Base-by-base conservation (phyloP, 2,329 filamentous ascomycete species). In the Diatrype stigma region DNA sequence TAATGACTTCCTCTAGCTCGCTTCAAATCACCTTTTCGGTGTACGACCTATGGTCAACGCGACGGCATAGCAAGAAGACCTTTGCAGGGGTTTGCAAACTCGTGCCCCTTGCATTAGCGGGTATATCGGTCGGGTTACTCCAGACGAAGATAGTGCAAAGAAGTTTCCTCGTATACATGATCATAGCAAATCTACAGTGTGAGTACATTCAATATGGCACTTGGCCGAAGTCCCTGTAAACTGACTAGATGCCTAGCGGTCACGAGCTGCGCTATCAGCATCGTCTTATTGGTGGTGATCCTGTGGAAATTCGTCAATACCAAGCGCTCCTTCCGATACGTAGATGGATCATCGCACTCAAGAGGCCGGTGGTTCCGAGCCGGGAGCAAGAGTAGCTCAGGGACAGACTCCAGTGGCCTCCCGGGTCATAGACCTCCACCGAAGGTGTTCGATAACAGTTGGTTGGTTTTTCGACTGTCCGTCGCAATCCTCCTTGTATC, bases 131-230 rank as follows among this genome's bases (percentile, higher is more conserved):
- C 34, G 56, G 54, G 26, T 8, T 62, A 34, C 51, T 56, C 2
- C 53, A 62, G 37, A 57, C 57, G n/a, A 38, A 48, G n/a, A 42
- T 51, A 14, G 56, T 60, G 2, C 60, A 61, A 40, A 57, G 56
- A 14, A 62, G 57, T 42, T 62, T 56, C 32, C 16, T 46, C 17
- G 53, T 46, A 2, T 62, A 62, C 45, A 54, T 62, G 54, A 38
- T 58, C 12, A 48, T 62, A 34, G 59, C 59, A 6, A 62, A 62
- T 45, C 21, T 49, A 7, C 59, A 62, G 54, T 47, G 49, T 51
- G 21, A 51, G 49, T 38, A 17, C 19, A 44, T 6, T 38, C 12
- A 14, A 30, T 6, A 49, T 53, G 34, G n/a, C n/a, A n/a, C n/a
- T n/a, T n/a, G n/a, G n/a, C n/a, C n/a, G n/a, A n/a, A n/a, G n/a